These are phyloP conservation scores for Colletotrichum tofieldiae DNA, from an alignment of 2,329 filamentous ascomycete genomes.

Conservation along the genomic window DNA sequence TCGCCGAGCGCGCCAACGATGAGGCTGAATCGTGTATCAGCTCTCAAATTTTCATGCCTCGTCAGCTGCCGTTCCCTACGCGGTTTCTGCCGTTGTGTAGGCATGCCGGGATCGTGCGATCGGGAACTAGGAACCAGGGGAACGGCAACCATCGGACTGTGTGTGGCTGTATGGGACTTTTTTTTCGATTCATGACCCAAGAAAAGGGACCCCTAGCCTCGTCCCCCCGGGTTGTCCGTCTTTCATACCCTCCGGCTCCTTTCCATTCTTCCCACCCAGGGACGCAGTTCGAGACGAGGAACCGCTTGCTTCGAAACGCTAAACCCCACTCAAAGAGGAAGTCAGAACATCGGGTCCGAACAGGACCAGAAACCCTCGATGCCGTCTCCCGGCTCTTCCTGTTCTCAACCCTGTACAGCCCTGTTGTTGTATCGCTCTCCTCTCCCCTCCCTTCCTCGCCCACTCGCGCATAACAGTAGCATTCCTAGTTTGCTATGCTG, in stretches of 20 bases:
- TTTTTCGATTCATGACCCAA: background rate
- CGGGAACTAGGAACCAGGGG: background rate
- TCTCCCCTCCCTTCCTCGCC: background rate
- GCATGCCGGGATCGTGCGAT: background rate
- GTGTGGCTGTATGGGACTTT: background rate
- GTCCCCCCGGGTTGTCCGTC: background rate
- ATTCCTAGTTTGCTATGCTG: background rate
- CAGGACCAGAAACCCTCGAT: background rate
- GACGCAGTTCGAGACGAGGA: constrained; percentile 4
- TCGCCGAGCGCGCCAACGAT: background rate
- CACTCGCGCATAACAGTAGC: background rate
- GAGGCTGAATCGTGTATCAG: constrained; percentile 5
- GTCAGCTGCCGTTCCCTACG: background rate
- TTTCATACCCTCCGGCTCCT: background rate
- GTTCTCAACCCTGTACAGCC: background rate
- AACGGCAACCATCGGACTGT: background rate
- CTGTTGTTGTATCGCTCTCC: background rate
- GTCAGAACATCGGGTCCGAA: constrained; percentile 6
- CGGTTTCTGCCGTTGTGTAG: background rate
- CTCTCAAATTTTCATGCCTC: background rate
- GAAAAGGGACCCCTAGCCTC: background rate
- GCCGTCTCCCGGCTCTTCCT: background rate
- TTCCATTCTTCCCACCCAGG: background rate
- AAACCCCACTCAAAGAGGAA: background rate
- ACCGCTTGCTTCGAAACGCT: background rate